A percentile compares a stretch with the other conserved stretches of the same genome.
These are phyloP conservation scores for Trichoderma erinaceum DNA, from an alignment of 495 filamentous ascomycete genomes.

Conservation along the genomic window DNA sequence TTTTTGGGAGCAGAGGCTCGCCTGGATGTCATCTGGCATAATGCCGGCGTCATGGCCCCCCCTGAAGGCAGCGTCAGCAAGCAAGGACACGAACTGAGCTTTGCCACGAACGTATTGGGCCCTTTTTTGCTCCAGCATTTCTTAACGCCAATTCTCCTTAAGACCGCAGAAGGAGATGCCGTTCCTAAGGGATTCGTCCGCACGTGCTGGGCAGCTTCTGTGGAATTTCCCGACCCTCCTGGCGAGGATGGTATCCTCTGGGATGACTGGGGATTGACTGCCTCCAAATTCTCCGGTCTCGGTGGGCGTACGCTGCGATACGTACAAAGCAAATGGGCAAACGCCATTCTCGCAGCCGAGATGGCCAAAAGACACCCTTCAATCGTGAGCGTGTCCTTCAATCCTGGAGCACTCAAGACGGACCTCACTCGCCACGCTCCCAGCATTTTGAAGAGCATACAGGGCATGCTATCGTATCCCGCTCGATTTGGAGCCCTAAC, in stretches of 20 bases:
- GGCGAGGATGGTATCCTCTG: slow-evolving; percentile 15
- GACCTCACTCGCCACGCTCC: slow-evolving; percentile 26
- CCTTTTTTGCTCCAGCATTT: slow-evolving; percentile 35
- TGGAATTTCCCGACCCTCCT: slow-evolving; percentile 23
- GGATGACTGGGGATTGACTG: background rate
- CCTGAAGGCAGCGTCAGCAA: slow-evolving; percentile 27
- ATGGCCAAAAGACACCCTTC: slow-evolving; percentile 24
- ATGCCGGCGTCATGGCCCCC: slow-evolving; percentile 34
- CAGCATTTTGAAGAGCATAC: background rate
- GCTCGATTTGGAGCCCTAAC: background rate
- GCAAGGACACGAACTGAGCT: slow-evolving; percentile 33
- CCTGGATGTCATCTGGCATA: slow-evolving; percentile 28
- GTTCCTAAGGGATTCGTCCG: slow-evolving; percentile 23
- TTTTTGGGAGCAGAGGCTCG: slow-evolving; percentile 23
- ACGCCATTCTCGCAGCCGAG: slow-evolving; percentile 32
- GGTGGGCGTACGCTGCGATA: slow-evolving; percentile 25
- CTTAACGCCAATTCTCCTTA: slow-evolving; percentile 35
- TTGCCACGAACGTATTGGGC: slow-evolving; percentile 37
- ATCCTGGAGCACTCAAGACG: slow-evolving; percentile 36
- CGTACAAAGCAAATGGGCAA: slow-evolving; percentile 35
- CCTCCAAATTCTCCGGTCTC: background rate
- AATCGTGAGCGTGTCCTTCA: slow-evolving; percentile 35
- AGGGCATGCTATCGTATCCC: background rate
- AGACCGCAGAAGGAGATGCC: slow-evolving; percentile 21
- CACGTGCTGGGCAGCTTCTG: slow-evolving; percentile 35